phyloP scores from a whole-genome alignment of 1,284 basidiomycete genomes.

The Cryptococcus wingfieldii region DNA sequence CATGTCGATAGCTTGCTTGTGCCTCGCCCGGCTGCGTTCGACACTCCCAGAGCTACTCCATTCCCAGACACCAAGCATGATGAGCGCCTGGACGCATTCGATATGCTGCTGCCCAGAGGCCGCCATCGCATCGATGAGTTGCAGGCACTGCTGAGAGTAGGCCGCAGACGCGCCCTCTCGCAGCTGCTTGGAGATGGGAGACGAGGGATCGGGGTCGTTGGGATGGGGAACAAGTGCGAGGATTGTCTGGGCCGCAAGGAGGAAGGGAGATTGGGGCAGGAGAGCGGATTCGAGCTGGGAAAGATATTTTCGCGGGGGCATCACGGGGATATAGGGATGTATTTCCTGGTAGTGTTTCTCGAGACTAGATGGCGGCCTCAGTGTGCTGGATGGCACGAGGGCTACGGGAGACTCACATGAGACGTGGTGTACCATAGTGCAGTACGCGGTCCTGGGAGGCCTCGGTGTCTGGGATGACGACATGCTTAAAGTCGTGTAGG shows the following conservation, averaged over 20 bases:
- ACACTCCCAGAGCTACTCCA: slow-evolving; percentile 43
- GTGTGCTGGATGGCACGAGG: background rate
- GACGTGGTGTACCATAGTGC: slow-evolving; percentile 32
- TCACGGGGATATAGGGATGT: slow-evolving; percentile 46
- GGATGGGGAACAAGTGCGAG: slow-evolving; percentile 45
- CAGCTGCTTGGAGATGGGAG: slow-evolving; percentile 35
- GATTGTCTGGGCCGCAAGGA: slow-evolving; percentile 46
- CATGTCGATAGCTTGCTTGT: slow-evolving; percentile 34
- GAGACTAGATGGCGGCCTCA: slow-evolving; percentile 21
- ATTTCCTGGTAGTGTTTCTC: slow-evolving; percentile 47
- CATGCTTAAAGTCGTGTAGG: slow-evolving; percentile 11
- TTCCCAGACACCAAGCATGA: slow-evolving; percentile 46
- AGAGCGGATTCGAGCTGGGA: slow-evolving; percentile 31
- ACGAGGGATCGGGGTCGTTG: slow-evolving; percentile 38
- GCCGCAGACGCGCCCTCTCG: slow-evolving; percentile 30
- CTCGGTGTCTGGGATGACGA: slow-evolving; percentile 5
- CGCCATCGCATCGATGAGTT: slow-evolving; percentile 19
- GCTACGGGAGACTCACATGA: slow-evolving; percentile 37
- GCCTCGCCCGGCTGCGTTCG: slow-evolving; percentile 24
- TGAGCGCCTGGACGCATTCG: slow-evolving; percentile 44
- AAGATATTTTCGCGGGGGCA: slow-evolving; percentile 41
- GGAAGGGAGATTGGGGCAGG: slow-evolving; percentile 41
- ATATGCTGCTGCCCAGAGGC: slow-evolving; percentile 18
- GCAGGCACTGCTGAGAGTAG: slow-evolving; percentile 23
- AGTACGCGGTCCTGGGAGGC: slow-evolving; percentile 33